Base-by-base conservation (phyloP, 345 rosid species). In the Eucalyptus urophylla region DNA sequence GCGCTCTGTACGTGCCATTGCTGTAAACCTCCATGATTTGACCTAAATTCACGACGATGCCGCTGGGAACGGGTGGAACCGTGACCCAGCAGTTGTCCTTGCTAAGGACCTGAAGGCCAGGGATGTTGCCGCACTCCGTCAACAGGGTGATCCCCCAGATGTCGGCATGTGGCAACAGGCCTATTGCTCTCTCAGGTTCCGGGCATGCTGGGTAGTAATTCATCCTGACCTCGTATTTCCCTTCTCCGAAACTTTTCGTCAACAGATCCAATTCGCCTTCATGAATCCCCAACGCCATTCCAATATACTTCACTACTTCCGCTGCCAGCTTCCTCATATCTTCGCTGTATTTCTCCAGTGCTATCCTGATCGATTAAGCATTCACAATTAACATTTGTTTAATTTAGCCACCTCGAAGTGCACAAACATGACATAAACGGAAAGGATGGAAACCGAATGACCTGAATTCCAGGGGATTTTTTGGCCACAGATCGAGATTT, bases 1-100 rank as follows among this genome's bases (percentile, higher is more conserved):
- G 90, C 15, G 90, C 91, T 81, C 11, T 88, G 40, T 88, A 89
- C 37, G 47, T 83, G 45, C 91, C 90, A 53, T 91, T 91, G 89
- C 92, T 91, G 88, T 88, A 88, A 33, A 91, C 89, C 92, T 91
- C 86, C 21, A 81, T 62, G 83, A 91, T 88, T 43, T 90, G 89
- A 17, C 92, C 91, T 31, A 87, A 87, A 86, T 67, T 91, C 31
- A 88, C 89, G 7, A 90, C 88, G 37, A 91, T 49, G 53, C 90
- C 87, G 56, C 87, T 88, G 10, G 47, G 72, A 19, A 90, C 11
- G 11, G 90, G 91, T 29, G 80, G 89, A 69, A 87, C 88, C 40
- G 21, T 62, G 49, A 89, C 85, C 89, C 92, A 88, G 17, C 86
- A 6, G 19, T 89, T 80, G 76, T 91, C 89, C 40, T 90, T 91